Percentiles rank a stretch among this genome's conserved stretches.
Conservation (phyloP, 2,329 filamentous ascomycete genomes). For the Lojkania enalia region DNA sequence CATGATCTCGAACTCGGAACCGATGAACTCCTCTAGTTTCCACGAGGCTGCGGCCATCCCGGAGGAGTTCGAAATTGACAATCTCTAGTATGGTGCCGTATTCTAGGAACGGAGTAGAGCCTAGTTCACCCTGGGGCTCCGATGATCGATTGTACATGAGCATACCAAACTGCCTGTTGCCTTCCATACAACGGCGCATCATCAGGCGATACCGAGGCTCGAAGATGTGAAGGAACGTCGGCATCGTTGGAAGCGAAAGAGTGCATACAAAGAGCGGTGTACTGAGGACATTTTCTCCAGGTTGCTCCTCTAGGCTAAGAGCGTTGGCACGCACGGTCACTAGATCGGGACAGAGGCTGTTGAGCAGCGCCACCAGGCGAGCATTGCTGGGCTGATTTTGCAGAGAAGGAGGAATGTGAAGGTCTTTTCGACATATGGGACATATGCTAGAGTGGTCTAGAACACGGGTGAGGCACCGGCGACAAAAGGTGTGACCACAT, state of each 20-base stretch:
- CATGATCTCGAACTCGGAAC: conserved; percentile 70
- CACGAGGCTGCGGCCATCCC: conserved; percentile 80
- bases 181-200: conserved; percentile 76
- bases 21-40: conserved; percentile 76
- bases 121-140: conserved; percentile 58
- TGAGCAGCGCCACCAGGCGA: conserved; percentile 64
- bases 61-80: conserved; percentile 70
- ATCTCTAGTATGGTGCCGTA: conserved; percentile 81
- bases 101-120: conserved; percentile 63
- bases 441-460: conserved; percentile 79
- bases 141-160: conserved; percentile 67
- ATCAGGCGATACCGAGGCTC: conserved; percentile 91
- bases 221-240: conserved; percentile 85
- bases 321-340: conserved; percentile 62
- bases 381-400: conserved; percentile 62
- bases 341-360: conserved; percentile 68
- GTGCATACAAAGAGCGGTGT: conserved; percentile 78
- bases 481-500: conserved; percentile 90
- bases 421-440: conserved; percentile 73
- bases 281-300: conserved; percentile 59
- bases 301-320: conserved; percentile 61
- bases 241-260: conserved; percentile 78
- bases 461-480: conserved; percentile 73
- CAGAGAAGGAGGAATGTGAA: conserved; percentile 59
- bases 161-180: conserved; percentile 81